Percentiles rank a stretch among this genome's conserved stretches.
Conservation (phyloP, 2,329 filamentous ascomycete species). For the Fusarium tjaetaba region DNA sequence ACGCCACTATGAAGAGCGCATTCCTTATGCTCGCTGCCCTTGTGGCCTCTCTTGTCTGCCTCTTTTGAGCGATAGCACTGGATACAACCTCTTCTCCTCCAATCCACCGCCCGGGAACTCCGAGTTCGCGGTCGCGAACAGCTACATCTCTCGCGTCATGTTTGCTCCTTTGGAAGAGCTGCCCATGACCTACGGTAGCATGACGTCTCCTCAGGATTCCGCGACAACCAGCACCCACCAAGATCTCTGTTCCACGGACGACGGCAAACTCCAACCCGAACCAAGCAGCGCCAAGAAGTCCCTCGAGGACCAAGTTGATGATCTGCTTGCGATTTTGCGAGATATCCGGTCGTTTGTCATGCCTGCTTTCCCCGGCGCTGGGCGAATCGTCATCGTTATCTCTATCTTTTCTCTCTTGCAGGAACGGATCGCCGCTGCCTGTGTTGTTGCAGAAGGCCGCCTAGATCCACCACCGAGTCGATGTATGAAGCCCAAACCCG, state of each 20-base stretch:
- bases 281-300: background rate
- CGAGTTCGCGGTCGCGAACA: accelerated
- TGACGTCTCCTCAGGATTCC: background rate
- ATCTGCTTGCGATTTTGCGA: background rate
- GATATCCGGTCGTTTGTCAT: background rate
- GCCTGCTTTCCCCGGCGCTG: background rate
- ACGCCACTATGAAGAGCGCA: too few relatives aligned
- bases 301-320: background rate
- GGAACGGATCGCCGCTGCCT: background rate
- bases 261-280: background rate
- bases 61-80: background rate
- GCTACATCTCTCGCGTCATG: background rate
- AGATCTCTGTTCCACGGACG: background rate
- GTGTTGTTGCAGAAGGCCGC: background rate
- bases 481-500: too few relatives aligned
- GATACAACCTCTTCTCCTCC: background rate
- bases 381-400: background rate
- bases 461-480: accelerated
- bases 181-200: background rate
- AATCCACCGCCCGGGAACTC: background rate
- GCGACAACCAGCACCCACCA: background rate
- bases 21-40: too few relatives aligned
- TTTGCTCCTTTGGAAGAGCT: background rate
- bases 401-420: background rate
- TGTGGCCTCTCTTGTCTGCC: background rate